Evolutionary conservation across 352 stramenopile species (phyloP).

Genomic region (Elongisporangium prolatum): DNA sequence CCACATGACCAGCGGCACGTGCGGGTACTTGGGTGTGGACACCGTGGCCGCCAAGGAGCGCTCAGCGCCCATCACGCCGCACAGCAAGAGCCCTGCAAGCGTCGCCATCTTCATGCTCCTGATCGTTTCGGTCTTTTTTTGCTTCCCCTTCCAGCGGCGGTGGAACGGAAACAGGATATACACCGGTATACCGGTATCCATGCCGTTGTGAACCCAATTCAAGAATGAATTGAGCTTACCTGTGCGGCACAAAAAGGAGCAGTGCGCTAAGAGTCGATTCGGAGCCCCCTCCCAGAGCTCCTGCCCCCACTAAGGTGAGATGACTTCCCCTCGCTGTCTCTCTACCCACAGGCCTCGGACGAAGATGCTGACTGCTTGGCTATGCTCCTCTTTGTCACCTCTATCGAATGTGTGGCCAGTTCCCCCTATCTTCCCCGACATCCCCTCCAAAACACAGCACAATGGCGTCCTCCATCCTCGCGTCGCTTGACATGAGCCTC

Average conservation of each 20-base stretch:
- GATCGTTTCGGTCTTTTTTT: slow-evolving; percentile 8
- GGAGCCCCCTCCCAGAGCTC: background rate
- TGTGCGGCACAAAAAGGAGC: background rate
- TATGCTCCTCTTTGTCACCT: background rate
- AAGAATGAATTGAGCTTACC: background rate
- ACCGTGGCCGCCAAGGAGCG: slow-evolving; percentile 6
- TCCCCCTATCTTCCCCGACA: background rate
- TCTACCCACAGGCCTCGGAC: background rate
- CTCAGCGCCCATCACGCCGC: slow-evolving; percentile 20
- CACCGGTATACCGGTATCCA: background rate
- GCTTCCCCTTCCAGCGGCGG: slow-evolving; percentile 2
- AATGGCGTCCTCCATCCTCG: slow-evolving; percentile 75
- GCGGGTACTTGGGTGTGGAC: slow-evolving; percentile 24
- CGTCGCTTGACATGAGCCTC: slow-evolving; percentile 81
- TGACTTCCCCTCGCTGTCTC: background rate
- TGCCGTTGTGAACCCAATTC: background rate
- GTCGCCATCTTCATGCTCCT: slow-evolving; percentile 19
- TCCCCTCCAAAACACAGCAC: slow-evolving; percentile 6
- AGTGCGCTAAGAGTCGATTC: background rate
- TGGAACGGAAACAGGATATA: background rate
- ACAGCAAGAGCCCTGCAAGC: slow-evolving; percentile 10
- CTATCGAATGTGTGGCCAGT: background rate
- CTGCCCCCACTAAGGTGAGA: background rate
- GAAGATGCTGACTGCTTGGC: background rate
- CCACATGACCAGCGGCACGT: slow-evolving; percentile 65